Evolutionary conservation across 2,329 filamentous ascomycete species (phyloP).

Genomic region (Penicillium sp.): DNA sequence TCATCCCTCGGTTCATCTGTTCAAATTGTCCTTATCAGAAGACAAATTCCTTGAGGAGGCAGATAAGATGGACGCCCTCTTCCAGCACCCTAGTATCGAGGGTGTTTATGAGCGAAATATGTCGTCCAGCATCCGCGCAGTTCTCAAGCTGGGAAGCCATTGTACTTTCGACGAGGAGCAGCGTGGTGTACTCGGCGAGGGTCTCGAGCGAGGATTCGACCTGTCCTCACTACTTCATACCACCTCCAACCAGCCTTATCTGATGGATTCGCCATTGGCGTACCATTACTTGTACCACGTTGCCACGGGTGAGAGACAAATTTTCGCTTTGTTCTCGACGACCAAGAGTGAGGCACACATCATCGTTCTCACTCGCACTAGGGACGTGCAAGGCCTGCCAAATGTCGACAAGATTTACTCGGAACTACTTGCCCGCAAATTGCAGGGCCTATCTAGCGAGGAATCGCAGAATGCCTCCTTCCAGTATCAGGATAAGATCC

Average conservation of each 20-base stretch:
- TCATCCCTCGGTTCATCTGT: constrained; percentile 86
- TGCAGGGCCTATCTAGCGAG: constrained; percentile 61
- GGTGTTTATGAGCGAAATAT: constrained; percentile 95
- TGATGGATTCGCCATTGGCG: constrained; percentile 65
- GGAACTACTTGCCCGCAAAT: constrained; percentile 61
- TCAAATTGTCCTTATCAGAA: constrained; percentile 87
- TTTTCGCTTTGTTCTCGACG: constrained; percentile 90
- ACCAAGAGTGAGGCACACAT: constrained; percentile 73
- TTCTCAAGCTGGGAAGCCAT: constrained; percentile 81
- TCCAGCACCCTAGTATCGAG: constrained; percentile 90
- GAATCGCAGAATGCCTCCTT: constrained; percentile 70
- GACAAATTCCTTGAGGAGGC: constrained; percentile 78
- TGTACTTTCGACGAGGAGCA: constrained; percentile 93
- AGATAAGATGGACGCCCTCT: constrained; percentile 73
- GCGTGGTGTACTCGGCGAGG: constrained; percentile 82
- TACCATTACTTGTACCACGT: constrained; percentile 95
- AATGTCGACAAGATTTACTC: constrained; percentile 85
- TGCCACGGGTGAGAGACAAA: constrained; percentile 78
- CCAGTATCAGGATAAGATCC: constrained; percentile 76
- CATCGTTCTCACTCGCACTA: constrained; percentile 75
- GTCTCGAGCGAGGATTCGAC: constrained; percentile 90
- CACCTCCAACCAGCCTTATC: constrained; percentile 65
- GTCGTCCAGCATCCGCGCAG: constrained; percentile 75
- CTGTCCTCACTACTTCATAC: constrained; percentile 66
- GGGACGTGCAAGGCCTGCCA: constrained; percentile 77